A percentile compares a stretch with the other conserved stretches of the same genome.
Conservation (phyloP, 2,329 filamentous ascomycete species). For the Dothistroma septosporum region DNA sequence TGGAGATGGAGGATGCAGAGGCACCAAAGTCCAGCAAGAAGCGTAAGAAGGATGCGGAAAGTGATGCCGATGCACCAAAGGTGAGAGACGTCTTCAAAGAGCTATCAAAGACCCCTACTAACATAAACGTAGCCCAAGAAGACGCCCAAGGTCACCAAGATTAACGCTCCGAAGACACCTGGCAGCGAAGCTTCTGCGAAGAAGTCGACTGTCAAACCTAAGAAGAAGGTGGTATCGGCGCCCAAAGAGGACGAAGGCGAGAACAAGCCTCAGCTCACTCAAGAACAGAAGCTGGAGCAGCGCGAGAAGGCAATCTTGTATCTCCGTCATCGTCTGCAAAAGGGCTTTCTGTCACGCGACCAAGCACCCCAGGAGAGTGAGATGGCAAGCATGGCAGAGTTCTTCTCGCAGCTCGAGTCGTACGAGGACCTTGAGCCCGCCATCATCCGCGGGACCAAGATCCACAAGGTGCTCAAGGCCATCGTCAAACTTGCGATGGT, state of each 20-base stretch:
- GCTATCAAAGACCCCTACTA: conserved; percentile 20
- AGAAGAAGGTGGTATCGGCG: conserved; percentile 54
- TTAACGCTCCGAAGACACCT: conserved; percentile 43
- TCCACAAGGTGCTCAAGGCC: conserved; percentile 96
- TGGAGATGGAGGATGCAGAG: conserved; percentile 61
- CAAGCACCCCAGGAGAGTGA: conserved; percentile 81
- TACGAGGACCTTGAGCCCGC: conserved; percentile 77
- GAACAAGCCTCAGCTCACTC: conserved; percentile 51
- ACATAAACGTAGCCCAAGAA: conserved; percentile 43
- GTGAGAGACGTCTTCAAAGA: conserved; percentile 30
- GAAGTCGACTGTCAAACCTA: conserved; percentile 50
- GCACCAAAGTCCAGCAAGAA: conserved; percentile 64
- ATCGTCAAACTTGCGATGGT: conserved; percentile 85
- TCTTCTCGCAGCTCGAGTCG: conserved; percentile 74
- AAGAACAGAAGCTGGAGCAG: conserved; percentile 53
- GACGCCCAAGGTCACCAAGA: conserved; percentile 47
- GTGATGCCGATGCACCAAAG: conserved; percentile 67
- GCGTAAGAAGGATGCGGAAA: conserved; percentile 68
- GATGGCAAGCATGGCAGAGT: conserved; percentile 73
- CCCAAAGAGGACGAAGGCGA: conserved; percentile 56
- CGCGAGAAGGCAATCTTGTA: conserved; percentile 74
- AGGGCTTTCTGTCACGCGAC: conserved; percentile 82
- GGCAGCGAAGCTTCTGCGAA: conserved; percentile 35
- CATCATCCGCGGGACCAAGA: conserved; percentile 89
- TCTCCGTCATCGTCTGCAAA: conserved; percentile 89